These are phyloP conservation scores for Pichia paraexigua DNA, from an alignment of 805 yeast genomes.

Conservation along the genomic window DNA sequence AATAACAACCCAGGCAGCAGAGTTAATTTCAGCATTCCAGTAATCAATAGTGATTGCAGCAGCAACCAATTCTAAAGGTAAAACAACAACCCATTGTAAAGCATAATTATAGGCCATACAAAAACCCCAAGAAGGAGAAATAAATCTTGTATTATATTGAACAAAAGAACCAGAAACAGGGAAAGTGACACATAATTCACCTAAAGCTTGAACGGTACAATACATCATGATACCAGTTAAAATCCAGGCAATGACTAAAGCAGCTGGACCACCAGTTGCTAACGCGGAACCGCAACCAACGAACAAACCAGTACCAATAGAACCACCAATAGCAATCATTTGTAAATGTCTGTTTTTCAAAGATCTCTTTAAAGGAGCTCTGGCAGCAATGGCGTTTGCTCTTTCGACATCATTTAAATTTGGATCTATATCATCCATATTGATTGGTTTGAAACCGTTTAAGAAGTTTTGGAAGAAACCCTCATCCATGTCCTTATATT, in stretches of 20 bases:
- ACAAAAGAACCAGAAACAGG: constrained; percentile 60
- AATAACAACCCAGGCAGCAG: constrained; percentile 50
- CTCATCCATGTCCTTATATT: neutral
- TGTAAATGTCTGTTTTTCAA: constrained; percentile 61
- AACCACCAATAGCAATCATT: constrained; percentile 79
- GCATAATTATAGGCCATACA: constrained; percentile 55
- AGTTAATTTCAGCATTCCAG: constrained; percentile 38
- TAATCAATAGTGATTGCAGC: constrained; percentile 43
- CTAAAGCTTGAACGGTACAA: constrained; percentile 56
- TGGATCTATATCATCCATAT: constrained; percentile 35
- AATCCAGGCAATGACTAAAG: constrained; percentile 52
- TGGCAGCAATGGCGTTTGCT: constrained; percentile 39
- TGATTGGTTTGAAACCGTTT: constrained; percentile 27
- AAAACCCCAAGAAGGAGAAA: constrained; percentile 54
- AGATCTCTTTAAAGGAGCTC: constrained; percentile 42
- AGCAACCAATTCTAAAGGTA: constrained; percentile 50
- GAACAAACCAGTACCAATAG: constrained; percentile 78
- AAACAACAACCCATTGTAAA: constrained; percentile 45
- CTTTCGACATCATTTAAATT: constrained; percentile 37
- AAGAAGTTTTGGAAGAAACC: constrained; percentile 19
- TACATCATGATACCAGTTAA: constrained; percentile 54
- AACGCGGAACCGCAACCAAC: constrained; percentile 65
- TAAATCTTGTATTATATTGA: constrained; percentile 49
- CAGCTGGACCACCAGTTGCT: constrained; percentile 66
- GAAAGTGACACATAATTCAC: constrained; percentile 56